Base-by-base conservation (phyloP, 768 basidiomycete species). In the Stropharia rugosoannulata region DNA sequence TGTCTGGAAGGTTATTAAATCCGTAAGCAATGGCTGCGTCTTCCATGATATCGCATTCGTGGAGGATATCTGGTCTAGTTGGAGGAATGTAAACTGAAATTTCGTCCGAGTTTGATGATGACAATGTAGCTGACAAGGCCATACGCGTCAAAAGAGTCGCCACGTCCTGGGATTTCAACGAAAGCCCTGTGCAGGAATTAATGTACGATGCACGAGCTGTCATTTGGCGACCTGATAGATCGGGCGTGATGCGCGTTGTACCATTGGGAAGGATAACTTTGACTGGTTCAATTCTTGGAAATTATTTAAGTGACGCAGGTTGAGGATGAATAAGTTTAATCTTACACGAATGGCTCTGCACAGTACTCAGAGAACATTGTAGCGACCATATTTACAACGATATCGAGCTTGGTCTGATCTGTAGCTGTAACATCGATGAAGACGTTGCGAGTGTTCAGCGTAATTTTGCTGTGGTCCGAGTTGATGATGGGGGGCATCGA, bases 301-400 rank as follows among this genome's bases (percentile, higher is more conserved):
- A 13, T 10, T 19, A 42, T 37, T 58, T 19, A 60, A 49, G 7
- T 39, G 39, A 29, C 39, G 18, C 47, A 45, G 15, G 36, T 5
- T 37, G 8, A 47, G 10, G 19, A 11, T 16, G 25, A 47, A 50
- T 39, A 9, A 8, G 32, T 9, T 12, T 39, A 7, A 49, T 72
- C 93, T 60, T 71, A 98, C 95, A 91, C 87, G 83, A 87, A 98
- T 3, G 95, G 92, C 40, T 92, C 85, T 58, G 83, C 83, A 68
- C 92, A 94, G 68, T 99, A 97, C 72, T 98, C 95, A 2, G 96
- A 89, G 73, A 99, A 99, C 95, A 98, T 96, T n/a, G 92, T 89
- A 2, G 89, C 78, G 11, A 99, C 84, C 58, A 98, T 95, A 70
- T 95, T 97, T 46, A 94, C 84, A 50, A 98, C 97, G 47, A 98